Evolutionary conservation across 2,329 filamentous ascomycete species (phyloP), one percentile per base, ranked within the genome.

Genomic region (Penicillium sp.): DNA sequence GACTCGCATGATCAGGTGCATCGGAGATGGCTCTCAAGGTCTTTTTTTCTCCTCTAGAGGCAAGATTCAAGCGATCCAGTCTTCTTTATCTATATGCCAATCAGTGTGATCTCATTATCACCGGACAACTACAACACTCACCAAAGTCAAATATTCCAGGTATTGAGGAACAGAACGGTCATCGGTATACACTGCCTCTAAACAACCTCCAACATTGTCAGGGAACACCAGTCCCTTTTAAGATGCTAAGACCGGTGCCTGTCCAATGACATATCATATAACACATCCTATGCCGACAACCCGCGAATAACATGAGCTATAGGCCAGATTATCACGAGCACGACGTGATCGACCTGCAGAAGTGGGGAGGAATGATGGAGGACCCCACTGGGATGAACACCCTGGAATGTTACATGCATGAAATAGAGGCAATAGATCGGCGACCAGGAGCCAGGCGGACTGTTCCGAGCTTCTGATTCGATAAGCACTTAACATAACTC

Each of bases 1-100:
- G 6, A 60, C 20, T 29, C 35, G 26, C 18, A 22, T 49, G 37
- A 58, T 51, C 2, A 54, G 51, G 27, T 43, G 56, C 53, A 49
- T 48, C 12, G 1, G 31, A 25, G 27, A 33, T 33, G 23, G 14
- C 5, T 22, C 2, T 22, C 6, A n/a, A 47, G 14, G 1, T 5
- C 2, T 15, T 31, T 6, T 31, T 6, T 31, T 29, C 11, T 11
- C 4, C 3, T 29, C 27, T 29, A 12, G 11, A 4, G 1, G 15
- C 12, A 31, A 18, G 3, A 14, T 12, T 22, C 27, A 11, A 29
- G 18, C n/a, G 12, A 35, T 33, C 29, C 2, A 37, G 15, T n/a
- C 6, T 20, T 41, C n/a, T 51, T 51, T 51, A 46, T 45, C 51
- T 54, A 50, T 20, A 42, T 33, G 27, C 4, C 15, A 22, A 52